Conservation (phyloP, 495 filamentous ascomycete genomes). For the Talaromyces wortmannii region DNA sequence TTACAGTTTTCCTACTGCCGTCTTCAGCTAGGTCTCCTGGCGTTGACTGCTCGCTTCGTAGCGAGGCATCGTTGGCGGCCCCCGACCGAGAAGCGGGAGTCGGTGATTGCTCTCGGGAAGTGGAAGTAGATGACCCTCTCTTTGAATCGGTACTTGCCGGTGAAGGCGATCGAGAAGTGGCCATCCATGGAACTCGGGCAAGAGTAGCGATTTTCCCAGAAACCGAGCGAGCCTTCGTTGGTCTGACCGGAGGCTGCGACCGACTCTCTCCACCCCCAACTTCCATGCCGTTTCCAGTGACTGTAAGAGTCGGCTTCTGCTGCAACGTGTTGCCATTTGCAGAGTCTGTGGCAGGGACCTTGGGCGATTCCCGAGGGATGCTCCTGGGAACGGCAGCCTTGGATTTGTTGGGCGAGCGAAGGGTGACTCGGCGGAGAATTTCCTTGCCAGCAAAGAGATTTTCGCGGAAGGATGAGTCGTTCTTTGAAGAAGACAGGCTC, state of each 20-base stretch:
- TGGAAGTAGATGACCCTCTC: constrained; percentile 25
- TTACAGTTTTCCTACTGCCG: constrained; percentile 9
- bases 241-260: constrained; percentile 10
- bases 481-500: constrained; percentile 24
- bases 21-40: not conserved
- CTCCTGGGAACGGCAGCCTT: constrained; percentile 24
- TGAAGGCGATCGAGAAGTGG: constrained; percentile 53
- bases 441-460: constrained; percentile 38
- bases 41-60: constrained; percentile 8
- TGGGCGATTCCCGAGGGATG: not conserved
- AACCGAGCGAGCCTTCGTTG: constrained; percentile 43
- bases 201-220: constrained; percentile 61
- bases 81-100: constrained; percentile 19
- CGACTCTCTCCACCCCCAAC: not conserved
- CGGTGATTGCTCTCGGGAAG: constrained; percentile 31
- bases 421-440: constrained; percentile 36
- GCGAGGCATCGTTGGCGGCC: constrained; percentile 19
- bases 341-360: not conserved
- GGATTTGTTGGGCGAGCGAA: constrained; percentile 27
- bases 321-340: not conserved
- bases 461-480: constrained; percentile 31
- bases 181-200: constrained; percentile 61
- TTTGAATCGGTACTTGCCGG: constrained; percentile 38
- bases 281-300: not conserved
- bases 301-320: not conserved